Percentiles rank a stretch among this genome's conserved stretches.
Evolutionary conservation across 2,329 filamentous ascomycete species (phyloP).

Genomic region (Nigrospora osmanthi): DNA sequence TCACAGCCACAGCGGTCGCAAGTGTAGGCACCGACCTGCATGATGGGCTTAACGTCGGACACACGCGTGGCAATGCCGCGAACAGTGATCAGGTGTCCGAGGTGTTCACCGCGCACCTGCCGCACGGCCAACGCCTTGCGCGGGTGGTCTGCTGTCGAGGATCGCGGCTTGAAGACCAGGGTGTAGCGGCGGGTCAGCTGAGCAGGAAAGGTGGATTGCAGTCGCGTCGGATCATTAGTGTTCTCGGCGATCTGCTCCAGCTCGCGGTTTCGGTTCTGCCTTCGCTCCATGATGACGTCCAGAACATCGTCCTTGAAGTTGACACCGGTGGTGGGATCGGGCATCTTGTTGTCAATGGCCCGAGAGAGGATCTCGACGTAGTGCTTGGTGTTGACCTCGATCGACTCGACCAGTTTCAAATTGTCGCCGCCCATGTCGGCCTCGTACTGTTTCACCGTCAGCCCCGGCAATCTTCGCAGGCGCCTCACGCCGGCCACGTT

Average conservation of each 20-base stretch:
- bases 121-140: slow-evolving; percentile 75
- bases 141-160: slow-evolving; percentile 58
- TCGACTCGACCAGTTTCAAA: slow-evolving; percentile 69
- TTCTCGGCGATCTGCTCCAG: slow-evolving; percentile 60
- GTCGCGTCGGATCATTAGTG: slow-evolving; percentile 53
- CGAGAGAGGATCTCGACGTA: slow-evolving; percentile 88
- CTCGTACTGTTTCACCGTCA: slow-evolving; percentile 55
- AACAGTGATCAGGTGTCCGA: slow-evolving; percentile 88
- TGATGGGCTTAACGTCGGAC: slow-evolving; percentile 93
- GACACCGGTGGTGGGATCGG: slow-evolving; percentile 67
- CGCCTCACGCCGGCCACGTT: too few species aligned
- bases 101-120: slow-evolving; percentile 84
- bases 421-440: slow-evolving; percentile 54
- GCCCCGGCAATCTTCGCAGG: too few species aligned
- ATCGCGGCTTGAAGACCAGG: slow-evolving; percentile 88
- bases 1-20: slow-evolving; percentile 95
- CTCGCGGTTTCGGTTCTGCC: slow-evolving; percentile 76
- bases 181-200: slow-evolving; percentile 91
- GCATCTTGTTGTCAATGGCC: slow-evolving; percentile 83
- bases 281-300: slow-evolving; percentile 91
- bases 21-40: slow-evolving; percentile 97
- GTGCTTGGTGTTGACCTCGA: slow-evolving; percentile 87
- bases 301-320: slow-evolving; percentile 97
- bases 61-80: slow-evolving; percentile 91
- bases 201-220: slow-evolving; percentile 77